Evolutionary conservation across 2,329 filamentous ascomycete species (phyloP).

Genomic region (Cladophialophora chaetospira): DNA sequence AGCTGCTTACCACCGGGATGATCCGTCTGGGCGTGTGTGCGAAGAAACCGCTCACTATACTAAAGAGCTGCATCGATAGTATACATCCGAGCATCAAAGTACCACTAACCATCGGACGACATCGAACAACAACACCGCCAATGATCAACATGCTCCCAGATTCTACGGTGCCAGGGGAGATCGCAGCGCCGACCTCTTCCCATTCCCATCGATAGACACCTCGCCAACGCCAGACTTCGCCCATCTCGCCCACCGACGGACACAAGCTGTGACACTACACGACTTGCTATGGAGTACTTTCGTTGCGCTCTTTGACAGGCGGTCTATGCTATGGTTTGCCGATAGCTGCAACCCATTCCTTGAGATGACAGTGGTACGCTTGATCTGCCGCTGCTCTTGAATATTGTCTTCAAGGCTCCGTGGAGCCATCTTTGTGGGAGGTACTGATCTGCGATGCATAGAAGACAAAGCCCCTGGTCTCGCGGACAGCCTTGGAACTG

Average conservation of each 20-base stretch:
- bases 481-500: neutral
- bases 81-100: too few species aligned
- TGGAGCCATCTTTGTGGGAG: neutral
- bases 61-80: neutral
- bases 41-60: neutral
- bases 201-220: neutral
- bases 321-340: constrained; percentile 10
- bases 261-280: constrained; percentile 1
- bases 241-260: neutral
- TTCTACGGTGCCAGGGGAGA: neutral
- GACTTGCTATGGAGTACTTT: constrained; percentile 17
- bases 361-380: constrained; percentile 2
- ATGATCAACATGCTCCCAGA: too few species aligned
- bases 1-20: neutral
- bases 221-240: neutral
- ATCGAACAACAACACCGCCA: too few species aligned
- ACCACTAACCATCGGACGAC: too few species aligned
- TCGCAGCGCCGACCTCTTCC: neutral
- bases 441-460: neutral
- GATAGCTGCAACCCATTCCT: constrained; percentile 15
- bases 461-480: neutral
- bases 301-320: constrained; percentile 8
- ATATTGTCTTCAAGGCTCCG: neutral
- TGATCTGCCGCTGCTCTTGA: neutral
- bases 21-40: neutral